Percentiles rank a stretch among this genome's conserved stretches.
These are phyloP conservation scores for Pseudonitzschia delicatissima DNA, from an alignment of 108 stramenopile genomes.

Conservation along the genomic window DNA sequence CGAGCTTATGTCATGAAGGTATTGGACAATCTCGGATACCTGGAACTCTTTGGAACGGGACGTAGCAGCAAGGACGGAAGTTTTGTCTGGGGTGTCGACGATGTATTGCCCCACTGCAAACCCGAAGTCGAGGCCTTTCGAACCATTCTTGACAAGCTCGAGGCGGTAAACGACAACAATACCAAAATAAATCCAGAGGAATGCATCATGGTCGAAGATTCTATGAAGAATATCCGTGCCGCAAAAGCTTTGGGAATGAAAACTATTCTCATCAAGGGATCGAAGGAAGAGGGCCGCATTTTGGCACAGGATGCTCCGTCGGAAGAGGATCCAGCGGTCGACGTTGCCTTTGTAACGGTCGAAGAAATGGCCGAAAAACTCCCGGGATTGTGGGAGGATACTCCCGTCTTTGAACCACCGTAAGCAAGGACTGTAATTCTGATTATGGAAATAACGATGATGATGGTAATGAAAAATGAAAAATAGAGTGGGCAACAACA, in stretches of 20 bases:
- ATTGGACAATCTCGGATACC: constrained; percentile 54
- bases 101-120: constrained; percentile 82
- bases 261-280: constrained; percentile 64
- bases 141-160: constrained; percentile 48
- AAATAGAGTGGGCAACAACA: too few relatives aligned
- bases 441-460: too few relatives aligned
- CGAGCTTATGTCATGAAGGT: constrained; percentile 57
- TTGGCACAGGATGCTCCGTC: constrained; percentile 50
- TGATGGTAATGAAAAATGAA: too few relatives aligned
- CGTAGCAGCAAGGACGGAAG: background rate
- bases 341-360: constrained; percentile 51
- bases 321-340: constrained; percentile 62
- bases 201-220: constrained; percentile 84
- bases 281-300: constrained; percentile 50
- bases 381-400: constrained; percentile 49
- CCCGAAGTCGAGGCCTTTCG: constrained; percentile 75
- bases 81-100: constrained; percentile 70
- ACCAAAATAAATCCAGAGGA: constrained; percentile 30
- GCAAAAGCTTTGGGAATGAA: constrained; percentile 76
- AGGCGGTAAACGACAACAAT: background rate
- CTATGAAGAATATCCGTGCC: constrained; percentile 80
- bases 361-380: constrained; percentile 48
- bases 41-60: constrained; percentile 53
- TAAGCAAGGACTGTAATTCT: too few relatives aligned
- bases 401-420: constrained; percentile 56